Evolutionary conservation across 441 rosid genomes (phyloP).

Genomic region (Arabidopsis hybrid): DNA sequence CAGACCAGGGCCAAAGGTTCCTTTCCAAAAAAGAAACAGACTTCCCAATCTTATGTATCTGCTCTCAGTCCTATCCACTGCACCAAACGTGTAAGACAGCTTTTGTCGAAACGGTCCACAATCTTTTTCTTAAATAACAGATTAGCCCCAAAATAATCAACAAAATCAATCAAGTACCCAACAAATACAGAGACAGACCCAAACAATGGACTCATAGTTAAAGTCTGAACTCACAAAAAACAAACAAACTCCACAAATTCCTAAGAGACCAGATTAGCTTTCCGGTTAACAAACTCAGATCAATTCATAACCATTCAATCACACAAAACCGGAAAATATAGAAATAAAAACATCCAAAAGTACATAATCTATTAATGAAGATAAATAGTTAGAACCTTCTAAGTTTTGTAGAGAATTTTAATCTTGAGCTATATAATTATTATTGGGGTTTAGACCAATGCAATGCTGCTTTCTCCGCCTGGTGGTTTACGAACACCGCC

Average conservation of each 20-base stretch:
- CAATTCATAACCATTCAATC: slow-evolving; percentile 30
- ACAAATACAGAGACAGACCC: slow-evolving; percentile 10
- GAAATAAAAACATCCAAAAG: neutral
- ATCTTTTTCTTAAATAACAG: neutral
- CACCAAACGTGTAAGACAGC: neutral
- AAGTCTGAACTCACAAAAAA: neutral
- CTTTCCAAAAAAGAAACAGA: neutral
- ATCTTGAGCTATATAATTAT: slow-evolving; percentile 23
- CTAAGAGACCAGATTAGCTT: slow-evolving; percentile 19
- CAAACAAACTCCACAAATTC: neutral
- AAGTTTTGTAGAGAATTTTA: slow-evolving; percentile 22
- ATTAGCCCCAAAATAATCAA: slow-evolving; percentile 16
- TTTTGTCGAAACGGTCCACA: slow-evolving; percentile 5
- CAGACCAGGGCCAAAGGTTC: slow-evolving; percentile 16
- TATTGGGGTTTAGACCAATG: slow-evolving; percentile 67
- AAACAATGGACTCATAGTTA: neutral
- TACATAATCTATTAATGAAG: slow-evolving; percentile 26
- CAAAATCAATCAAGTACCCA: slow-evolving; percentile 25
- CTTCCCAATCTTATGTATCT: neutral
- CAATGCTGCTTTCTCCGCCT: slow-evolving; percentile 97
- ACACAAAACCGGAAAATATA: slow-evolving; percentile 33
- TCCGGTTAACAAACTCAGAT: neutral
- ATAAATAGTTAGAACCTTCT: slow-evolving; percentile 40
- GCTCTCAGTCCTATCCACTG: neutral
- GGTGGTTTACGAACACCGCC: slow-evolving; percentile 99